Conservation (phyloP, 495 filamentous ascomycete species). For the Hyaloscypha finlandica region DNA sequence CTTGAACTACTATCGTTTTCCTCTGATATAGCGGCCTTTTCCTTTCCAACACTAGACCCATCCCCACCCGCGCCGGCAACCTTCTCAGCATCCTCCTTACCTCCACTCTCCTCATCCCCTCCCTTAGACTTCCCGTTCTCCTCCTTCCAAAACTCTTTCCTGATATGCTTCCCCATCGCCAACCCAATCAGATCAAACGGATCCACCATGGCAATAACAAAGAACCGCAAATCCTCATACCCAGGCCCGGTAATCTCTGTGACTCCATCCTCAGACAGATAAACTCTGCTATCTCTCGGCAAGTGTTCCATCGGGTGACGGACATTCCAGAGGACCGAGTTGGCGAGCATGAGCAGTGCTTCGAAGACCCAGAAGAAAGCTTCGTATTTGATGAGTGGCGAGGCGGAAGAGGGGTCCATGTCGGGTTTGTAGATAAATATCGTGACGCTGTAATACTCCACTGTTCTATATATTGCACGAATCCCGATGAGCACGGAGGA, state of each 20-base stretch:
- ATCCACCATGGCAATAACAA: constrained; percentile 58
- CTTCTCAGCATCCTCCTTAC: background rate
- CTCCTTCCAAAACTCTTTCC: constrained; percentile 16
- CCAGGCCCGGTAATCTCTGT: constrained; percentile 66
- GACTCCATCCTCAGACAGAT: constrained; percentile 61
- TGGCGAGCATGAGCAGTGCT: constrained; percentile 61
- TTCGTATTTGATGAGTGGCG: constrained; percentile 61
- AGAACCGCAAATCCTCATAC: constrained; percentile 54
- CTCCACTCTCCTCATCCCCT: background rate
- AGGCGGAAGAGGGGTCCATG: constrained; percentile 33
- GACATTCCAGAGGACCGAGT: constrained; percentile 60
- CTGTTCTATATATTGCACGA: constrained; percentile 65
- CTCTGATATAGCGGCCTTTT: too few species aligned
- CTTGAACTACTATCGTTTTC: too few species aligned
- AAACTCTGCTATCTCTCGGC: constrained; percentile 61
- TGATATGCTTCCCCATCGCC: constrained; percentile 48
- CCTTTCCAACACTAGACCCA: too few species aligned
- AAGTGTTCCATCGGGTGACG: constrained; percentile 61
- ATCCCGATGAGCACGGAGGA: constrained; percentile 59
- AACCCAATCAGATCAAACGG: constrained; percentile 65
- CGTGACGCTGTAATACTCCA: constrained; percentile 53
- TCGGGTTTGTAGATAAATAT: background rate
- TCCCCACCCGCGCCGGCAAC: background rate
- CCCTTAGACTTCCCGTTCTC: background rate
- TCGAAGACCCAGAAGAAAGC: constrained; percentile 76